Evolutionary conservation across 164 flowering plant species (phyloP).

Genomic region (Buxus sempervirens): DNA sequence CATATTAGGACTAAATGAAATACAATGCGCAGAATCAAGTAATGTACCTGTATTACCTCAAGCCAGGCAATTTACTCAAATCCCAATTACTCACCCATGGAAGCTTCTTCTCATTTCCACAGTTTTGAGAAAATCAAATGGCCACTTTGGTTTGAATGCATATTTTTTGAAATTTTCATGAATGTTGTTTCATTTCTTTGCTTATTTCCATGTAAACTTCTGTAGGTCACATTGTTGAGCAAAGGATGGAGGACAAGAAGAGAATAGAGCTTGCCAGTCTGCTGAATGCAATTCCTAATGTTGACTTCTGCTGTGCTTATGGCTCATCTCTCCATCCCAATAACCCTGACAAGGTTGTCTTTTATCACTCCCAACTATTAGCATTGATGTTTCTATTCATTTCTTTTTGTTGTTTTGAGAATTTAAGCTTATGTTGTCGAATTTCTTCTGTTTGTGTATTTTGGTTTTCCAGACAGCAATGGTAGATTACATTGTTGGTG

Average conservation of each 20-base stretch:
- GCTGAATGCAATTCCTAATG: slow-evolving; percentile 66
- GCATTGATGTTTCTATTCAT: neutral
- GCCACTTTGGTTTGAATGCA: no score
- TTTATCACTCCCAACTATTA: neutral
- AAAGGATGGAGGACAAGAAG: slow-evolving; percentile 30
- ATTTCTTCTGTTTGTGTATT: neutral
- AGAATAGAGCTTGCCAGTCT: slow-evolving; percentile 36
- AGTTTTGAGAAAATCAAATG: no score
- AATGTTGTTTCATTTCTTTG: neutral
- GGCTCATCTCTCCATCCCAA: slow-evolving; percentile 89
- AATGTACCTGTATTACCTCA: no score
- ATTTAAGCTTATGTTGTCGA: neutral
- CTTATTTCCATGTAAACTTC: neutral
- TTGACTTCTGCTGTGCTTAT: slow-evolving; percentile 79
- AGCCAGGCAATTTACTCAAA: no score
- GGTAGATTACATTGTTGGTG: slow-evolving; percentile 89
- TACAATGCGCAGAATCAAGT: no score
- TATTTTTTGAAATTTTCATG: neutral
- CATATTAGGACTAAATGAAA: no score
- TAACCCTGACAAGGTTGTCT: slow-evolving; percentile 57
- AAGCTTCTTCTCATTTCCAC: no score
- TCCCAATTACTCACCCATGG: no score
- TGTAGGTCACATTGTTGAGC: neutral
- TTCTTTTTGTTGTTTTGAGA: neutral
- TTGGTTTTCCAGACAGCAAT: slow-evolving; percentile 45